Evolutionary conservation across 495 filamentous ascomycete genomes (phyloP).

Genomic region (Friedmanniomyces simplex): DNA sequence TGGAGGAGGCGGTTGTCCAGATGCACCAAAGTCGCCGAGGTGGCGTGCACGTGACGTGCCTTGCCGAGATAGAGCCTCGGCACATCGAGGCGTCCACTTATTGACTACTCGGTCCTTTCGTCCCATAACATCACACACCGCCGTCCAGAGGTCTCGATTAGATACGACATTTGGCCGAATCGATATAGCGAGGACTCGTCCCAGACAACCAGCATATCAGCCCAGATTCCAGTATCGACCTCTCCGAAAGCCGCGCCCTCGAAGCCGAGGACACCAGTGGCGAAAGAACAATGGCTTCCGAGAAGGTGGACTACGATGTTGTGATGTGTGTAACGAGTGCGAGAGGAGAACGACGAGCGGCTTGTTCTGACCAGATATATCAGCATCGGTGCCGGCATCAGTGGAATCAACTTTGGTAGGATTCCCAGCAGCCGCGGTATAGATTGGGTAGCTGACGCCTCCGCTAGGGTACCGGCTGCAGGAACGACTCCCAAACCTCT

Average conservation of each 20-base stretch:
- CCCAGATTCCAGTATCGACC: too few relatives aligned
- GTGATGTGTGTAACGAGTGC: conserved; percentile 33
- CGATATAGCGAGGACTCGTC: too few relatives aligned
- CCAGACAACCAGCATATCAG: too few relatives aligned
- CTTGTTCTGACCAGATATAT: not conserved
- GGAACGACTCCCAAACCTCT: conserved; percentile 42
- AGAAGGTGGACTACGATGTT: conserved; percentile 41
- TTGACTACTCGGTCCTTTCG: too few relatives aligned
- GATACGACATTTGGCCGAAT: too few relatives aligned
- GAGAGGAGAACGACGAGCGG: not conserved
- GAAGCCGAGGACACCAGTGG: not conserved
- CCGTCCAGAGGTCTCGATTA: too few relatives aligned
- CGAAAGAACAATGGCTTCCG: not conserved
- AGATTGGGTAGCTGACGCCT: not conserved
- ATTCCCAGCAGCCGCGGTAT: not conserved
- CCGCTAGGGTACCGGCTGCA: conserved; percentile 48
- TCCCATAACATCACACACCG: too few relatives aligned
- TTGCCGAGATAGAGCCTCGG: too few relatives aligned
- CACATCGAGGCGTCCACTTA: not conserved
- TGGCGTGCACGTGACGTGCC: too few relatives aligned
- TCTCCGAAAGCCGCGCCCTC: too few relatives aligned
- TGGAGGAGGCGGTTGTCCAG: too few relatives aligned
- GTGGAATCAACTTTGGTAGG: conserved; percentile 58
- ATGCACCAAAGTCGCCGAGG: too few relatives aligned
- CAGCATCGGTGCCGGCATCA: conserved; percentile 41